Evolutionary conservation across 495 filamentous ascomycete species (phyloP), one percentile per base, ranked within the genome.

Genomic region (Aspergillus wentii): DNA sequence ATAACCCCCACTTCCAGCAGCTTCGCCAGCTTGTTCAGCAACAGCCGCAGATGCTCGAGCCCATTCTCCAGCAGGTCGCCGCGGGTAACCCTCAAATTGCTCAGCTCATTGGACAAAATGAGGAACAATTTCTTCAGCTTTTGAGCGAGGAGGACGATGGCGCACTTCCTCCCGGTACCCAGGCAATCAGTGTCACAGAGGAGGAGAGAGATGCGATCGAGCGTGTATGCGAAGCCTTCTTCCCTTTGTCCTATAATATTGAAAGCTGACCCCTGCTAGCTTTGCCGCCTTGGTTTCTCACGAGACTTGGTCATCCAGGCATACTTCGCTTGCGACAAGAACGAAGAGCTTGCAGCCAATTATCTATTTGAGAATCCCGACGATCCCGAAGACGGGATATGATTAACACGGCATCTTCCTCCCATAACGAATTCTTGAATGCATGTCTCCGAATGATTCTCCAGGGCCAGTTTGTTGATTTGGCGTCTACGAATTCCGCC

Each of bases 251-350:
- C 25, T 10, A 29, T 15, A 17, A n/a, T n/a, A n/a, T n/a, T n/a
- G n/a, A n/a, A n/a, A 34, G 17, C 59, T 67, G 36, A 61, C 70
- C 70, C 52, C 15, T 8, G n/a, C 26, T 40, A 95, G 88, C 71
- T 98, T 46, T 91, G 86, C 59, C 81, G 81, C 39, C 79, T 98
- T 19, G 92, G 92, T 8, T 98, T 98, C 60, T 78, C 89, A 35
- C 82, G 90, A 19, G 91, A 97, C 51, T 76, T 84, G 48, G 94
- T 91, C 29, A 95, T 98, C 56, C 92, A 98, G 69, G 92, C 92
- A 9, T 98, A 97, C 68, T 97, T 98, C 59, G 92, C 92, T 5
- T 98, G 92, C 61, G 92, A 98, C 64, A 98, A 97, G 74, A 96
- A 98, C 61, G 92, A 98, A 63, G 92, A 98, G 59, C 71, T 97